Conservation (phyloP, 108 stramenopile genomes). For the Nannochloropsis oceanica region DNA sequence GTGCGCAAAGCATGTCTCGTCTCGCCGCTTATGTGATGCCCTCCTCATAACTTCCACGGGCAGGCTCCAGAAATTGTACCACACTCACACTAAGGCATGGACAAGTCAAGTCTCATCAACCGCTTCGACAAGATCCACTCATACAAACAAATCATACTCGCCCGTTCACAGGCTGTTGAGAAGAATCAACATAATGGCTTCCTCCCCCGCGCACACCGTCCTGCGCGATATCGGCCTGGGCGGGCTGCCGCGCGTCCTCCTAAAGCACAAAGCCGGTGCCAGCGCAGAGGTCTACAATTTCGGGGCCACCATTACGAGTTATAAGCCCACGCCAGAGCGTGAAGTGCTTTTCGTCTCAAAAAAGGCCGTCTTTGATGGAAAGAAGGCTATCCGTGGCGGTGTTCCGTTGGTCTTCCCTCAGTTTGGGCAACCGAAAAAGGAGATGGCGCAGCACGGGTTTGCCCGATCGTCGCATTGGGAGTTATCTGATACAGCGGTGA, state of each 20-base stretch:
- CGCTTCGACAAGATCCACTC: no score
- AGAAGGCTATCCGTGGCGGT: conserved; percentile 35
- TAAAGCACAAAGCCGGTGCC: conserved; percentile 1
- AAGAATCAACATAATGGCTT: not conserved
- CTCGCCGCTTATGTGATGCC: no score
- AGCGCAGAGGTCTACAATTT: conserved; percentile 13
- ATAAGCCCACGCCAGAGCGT: conserved; percentile 4
- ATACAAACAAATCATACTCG: no score
- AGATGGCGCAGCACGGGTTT: conserved; percentile 41
- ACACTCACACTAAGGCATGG: no score
- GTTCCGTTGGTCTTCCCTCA: conserved; percentile 37
- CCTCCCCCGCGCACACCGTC: not conserved
- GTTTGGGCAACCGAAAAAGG: conserved; percentile 36
- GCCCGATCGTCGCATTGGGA: conserved; percentile 29
- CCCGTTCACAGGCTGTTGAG: no score
- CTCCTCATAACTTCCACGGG: no score
- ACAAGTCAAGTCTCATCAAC: no score
- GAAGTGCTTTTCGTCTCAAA: conserved; percentile 28
- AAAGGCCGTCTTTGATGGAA: conserved; percentile 26
- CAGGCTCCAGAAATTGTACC: no score
- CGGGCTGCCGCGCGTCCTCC: not conserved
- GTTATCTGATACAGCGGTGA: not conserved
- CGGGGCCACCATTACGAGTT: conserved; percentile 21
- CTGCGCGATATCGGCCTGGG: not conserved
- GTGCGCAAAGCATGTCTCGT: no score